Conservation (phyloP, 148 eudicot species). For the Amaranthus hypochondriacus region DNA sequence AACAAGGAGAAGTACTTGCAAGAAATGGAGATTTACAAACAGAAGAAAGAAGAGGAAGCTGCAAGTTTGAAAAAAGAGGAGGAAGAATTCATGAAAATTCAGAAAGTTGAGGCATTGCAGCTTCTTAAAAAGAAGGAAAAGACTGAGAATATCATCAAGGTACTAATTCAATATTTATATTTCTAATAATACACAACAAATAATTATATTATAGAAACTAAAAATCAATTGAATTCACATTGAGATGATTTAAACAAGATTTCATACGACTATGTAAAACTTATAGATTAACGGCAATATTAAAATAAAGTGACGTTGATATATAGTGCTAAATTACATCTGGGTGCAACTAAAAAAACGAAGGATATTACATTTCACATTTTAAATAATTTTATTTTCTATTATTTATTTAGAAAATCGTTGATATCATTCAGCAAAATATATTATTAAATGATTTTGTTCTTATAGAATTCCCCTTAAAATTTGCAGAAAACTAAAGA, state of each 20-base stretch:
- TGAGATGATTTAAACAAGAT: too few species aligned
- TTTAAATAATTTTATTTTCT: too few species aligned
- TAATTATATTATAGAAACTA: too few species aligned
- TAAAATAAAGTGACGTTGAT: too few species aligned
- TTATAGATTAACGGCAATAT: too few species aligned
- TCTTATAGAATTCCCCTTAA: not conserved
- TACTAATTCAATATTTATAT: not conserved
- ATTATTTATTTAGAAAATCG: too few species aligned
- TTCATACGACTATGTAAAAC: too few species aligned
- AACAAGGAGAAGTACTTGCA: constrained; percentile 60
- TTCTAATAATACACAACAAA: too few species aligned
- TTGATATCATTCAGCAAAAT: not conserved
- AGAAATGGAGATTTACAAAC: constrained; percentile 81
- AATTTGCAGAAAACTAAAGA: constrained; percentile 66
- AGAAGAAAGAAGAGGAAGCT: constrained; percentile 82
- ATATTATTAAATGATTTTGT: not conserved
- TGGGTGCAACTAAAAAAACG: too few species aligned
- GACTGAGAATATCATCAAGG: constrained; percentile 81
- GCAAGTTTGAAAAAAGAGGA: constrained; percentile 55
- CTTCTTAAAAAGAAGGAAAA: constrained; percentile 91
- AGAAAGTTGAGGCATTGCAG: constrained; percentile 82
- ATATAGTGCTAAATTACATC: too few species aligned
- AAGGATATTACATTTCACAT: too few species aligned
- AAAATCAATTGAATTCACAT: too few species aligned
- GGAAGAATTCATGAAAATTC: constrained; percentile 73